Evolutionary conservation across 2,329 filamentous ascomycete species (phyloP).

Genomic region (Verticillium nubilum): DNA sequence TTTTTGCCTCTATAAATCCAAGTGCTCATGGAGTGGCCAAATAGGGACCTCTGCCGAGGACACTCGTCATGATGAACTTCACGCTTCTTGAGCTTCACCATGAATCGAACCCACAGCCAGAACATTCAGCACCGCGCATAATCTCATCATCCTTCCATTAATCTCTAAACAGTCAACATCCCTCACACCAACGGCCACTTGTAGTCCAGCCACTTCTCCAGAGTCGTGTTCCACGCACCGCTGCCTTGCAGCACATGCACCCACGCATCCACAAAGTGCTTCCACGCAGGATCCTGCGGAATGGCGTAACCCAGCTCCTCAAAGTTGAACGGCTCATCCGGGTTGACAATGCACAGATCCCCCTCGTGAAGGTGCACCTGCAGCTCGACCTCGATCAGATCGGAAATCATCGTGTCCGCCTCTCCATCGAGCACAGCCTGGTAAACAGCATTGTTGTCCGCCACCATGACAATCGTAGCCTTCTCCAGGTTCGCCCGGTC

Average conservation of each 20-base stretch:
- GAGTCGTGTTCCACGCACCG: slow-evolving; percentile 8
- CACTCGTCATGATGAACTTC: too few relatives aligned
- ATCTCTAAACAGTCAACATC: too few relatives aligned
- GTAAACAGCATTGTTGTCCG: slow-evolving; percentile 10
- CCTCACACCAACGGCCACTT: slow-evolving; percentile 6
- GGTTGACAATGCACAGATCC: slow-evolving; percentile 7
- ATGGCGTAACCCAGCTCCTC: slow-evolving; percentile 10
- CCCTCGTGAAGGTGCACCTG: slow-evolving; percentile 6
- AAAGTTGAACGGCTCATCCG: slow-evolving; percentile 8
- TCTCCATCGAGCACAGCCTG: slow-evolving; percentile 4
- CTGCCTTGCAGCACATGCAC: slow-evolving; percentile 9
- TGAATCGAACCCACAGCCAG: too few relatives aligned
- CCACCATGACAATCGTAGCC: slow-evolving; percentile 6
- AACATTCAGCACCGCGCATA: too few relatives aligned
- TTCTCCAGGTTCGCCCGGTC: slow-evolving; percentile 8
- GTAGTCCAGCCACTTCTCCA: slow-evolving; percentile 10
- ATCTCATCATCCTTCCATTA: too few relatives aligned
- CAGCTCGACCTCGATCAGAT: slow-evolving; percentile 9
- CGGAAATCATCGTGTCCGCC: slow-evolving; percentile 10
- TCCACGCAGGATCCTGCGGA: slow-evolving; percentile 7
- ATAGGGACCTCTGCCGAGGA: too few relatives aligned
- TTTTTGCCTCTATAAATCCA: too few relatives aligned
- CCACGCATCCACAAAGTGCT: slow-evolving; percentile 11
- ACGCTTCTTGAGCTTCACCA: too few relatives aligned
- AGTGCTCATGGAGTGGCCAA: too few relatives aligned